phyloP scores from a whole-genome alignment of 441 rosid species.

The Pelargonium fulgidum region DNA sequence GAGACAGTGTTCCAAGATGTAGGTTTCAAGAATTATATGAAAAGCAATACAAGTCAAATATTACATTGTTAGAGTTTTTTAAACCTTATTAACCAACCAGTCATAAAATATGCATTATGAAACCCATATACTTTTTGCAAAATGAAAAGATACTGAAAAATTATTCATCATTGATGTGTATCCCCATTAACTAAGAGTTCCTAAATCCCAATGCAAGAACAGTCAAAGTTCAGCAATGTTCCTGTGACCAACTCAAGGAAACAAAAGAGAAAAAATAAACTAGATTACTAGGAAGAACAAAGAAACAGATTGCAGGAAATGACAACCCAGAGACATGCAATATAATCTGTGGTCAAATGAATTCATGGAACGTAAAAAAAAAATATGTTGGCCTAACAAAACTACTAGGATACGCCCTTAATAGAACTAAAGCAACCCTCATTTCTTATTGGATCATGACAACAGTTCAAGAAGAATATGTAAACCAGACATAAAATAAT shows the following conservation, averaged over 20 bases:
- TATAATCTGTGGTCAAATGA: neutral
- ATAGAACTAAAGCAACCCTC: neutral
- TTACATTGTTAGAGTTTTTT: no score
- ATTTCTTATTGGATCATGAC: neutral
- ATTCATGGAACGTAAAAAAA: neutral
- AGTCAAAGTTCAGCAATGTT: neutral
- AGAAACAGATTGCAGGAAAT: neutral
- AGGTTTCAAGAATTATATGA: neutral
- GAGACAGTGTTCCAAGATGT: neutral
- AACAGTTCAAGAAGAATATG: slow-evolving; percentile 2
- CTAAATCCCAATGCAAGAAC: neutral
- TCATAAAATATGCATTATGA: neutral
- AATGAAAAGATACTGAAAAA: neutral
- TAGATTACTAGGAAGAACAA: neutral
- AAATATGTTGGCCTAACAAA: neutral
- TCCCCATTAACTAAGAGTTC: no score
- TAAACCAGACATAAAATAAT: neutral
- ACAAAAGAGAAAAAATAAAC: neutral
- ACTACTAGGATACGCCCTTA: neutral
- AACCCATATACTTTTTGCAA: no score
- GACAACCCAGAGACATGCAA: neutral
- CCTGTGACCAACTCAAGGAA: neutral
- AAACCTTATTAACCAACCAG: neutral
- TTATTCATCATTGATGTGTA: neutral
- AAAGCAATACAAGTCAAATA: no score